These are phyloP conservation scores for Boechera divaricarpa DNA, from an alignment of 345 rosid genomes.

Conservation along the genomic window DNA sequence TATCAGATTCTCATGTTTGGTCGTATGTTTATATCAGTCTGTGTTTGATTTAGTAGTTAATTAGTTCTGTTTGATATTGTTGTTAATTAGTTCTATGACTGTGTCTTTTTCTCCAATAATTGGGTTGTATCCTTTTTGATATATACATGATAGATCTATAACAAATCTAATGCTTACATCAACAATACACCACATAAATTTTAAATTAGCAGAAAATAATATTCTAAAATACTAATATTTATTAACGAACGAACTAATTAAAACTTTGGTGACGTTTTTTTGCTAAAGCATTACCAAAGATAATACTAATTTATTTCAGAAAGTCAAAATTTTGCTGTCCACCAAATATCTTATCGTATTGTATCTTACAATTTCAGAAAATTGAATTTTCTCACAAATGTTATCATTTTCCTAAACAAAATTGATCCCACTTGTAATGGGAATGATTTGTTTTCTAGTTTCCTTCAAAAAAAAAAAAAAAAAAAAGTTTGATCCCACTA, in stretches of 20 bases:
- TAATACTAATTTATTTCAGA: neutral
- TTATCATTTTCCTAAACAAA: neutral
- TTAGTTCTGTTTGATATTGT: constrained; percentile 16
- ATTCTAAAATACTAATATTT: neutral
- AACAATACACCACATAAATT: neutral
- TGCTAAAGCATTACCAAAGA: constrained; percentile 1
- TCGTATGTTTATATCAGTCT: constrained; percentile 27
- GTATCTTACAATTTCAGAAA: neutral
- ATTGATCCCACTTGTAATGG: constrained; percentile 23
- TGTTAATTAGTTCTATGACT: neutral
- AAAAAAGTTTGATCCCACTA: constrained; percentile 2
- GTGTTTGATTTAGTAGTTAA: constrained; percentile 11
- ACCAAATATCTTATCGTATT: neutral
- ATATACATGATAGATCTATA: neutral
- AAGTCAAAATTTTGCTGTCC: neutral
- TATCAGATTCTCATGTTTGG: constrained; percentile 12
- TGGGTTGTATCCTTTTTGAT: neutral
- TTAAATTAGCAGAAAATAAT: neutral
- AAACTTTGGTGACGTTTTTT: constrained; percentile 29
- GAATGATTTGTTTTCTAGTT: constrained; percentile 5
- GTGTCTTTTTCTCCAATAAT: constrained; percentile 34
- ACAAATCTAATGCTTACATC: neutral
- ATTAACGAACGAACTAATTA: constrained; percentile 5
- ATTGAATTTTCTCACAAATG: neutral
- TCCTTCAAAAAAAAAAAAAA: neutral